A percentile compares a stretch with the other conserved stretches of the same genome.
These are phyloP conservation scores for Coniochaeta sp. DNA, from an alignment of 2,329 filamentous ascomycete species.

Conservation along the genomic window DNA sequence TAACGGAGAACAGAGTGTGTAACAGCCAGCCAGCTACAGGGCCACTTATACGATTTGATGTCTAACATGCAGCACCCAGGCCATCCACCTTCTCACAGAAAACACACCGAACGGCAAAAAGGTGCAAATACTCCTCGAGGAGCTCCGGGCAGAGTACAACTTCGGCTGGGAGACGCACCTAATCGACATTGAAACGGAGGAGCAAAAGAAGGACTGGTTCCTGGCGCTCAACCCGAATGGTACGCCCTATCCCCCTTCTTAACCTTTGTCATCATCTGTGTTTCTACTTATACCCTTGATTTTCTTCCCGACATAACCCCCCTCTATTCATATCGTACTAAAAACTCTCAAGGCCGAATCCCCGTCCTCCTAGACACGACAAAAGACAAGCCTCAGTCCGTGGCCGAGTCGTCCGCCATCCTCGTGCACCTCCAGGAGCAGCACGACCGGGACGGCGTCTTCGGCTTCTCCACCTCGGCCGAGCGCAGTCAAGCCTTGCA, in stretches of 20 bases:
- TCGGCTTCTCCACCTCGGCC: background rate
- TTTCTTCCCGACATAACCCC: too few relatives aligned
- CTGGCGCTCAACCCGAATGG: background rate
- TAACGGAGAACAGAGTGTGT: too few relatives aligned
- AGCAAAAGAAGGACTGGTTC: constrained; percentile 3
- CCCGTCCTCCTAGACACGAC: background rate
- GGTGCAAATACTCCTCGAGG: constrained; percentile 2
- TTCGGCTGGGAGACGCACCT: background rate
- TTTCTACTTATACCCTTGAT: too few relatives aligned
- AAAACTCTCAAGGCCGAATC: background rate
- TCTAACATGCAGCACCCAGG: background rate
- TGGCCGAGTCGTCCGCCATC: background rate
- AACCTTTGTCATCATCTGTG: background rate
- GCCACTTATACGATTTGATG: too few relatives aligned
- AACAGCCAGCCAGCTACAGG: too few relatives aligned
- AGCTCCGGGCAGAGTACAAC: background rate
- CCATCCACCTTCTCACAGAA: constrained; percentile 16
- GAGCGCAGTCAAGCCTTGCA: background rate
- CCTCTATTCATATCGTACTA: too few relatives aligned
- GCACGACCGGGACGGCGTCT: background rate
- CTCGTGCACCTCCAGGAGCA: background rate
- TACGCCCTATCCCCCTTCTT: too few relatives aligned
- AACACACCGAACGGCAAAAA: constrained; percentile 17
- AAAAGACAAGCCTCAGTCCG: background rate
- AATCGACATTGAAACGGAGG: background rate